A percentile compares a stretch with the other conserved stretches of the same genome.
Conservation (phyloP, 169 alveolate species). For the Eimeria acervulina region DNA sequence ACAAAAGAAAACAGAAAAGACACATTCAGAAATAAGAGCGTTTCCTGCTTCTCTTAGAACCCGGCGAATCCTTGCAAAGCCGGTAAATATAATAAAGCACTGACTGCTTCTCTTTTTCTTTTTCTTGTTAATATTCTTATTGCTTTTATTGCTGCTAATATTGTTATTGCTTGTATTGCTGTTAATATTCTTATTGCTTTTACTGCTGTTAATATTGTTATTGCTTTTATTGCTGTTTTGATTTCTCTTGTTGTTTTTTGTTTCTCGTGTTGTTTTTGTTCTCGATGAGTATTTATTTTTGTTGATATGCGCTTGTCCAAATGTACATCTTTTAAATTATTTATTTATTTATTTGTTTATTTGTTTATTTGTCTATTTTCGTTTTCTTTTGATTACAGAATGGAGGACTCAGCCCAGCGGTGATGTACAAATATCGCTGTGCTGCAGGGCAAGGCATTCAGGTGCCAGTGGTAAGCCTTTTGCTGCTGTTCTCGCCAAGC, state of each 20-base stretch:
- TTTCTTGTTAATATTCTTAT: too few species aligned
- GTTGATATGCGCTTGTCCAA: too few species aligned
- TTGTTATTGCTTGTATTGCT: too few species aligned
- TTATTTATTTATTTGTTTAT: neutral
- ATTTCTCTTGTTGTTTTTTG: too few species aligned
- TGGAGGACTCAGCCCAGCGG: neutral
- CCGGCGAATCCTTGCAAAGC: neutral
- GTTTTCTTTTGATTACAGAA: neutral
- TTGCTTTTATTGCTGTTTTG: too few species aligned
- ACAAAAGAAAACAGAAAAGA: neutral
- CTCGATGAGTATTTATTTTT: too few species aligned
- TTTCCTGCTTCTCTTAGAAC: neutral
- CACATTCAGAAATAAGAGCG: neutral
- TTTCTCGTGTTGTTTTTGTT: too few species aligned
- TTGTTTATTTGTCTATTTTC: neutral
- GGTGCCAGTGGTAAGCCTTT: constrained; percentile 41
- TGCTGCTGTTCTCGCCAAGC: neutral
- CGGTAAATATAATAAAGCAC: neutral
- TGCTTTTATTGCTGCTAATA: too few species aligned
- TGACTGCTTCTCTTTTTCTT: too few species aligned
- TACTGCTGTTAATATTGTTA: too few species aligned
- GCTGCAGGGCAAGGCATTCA: constrained; percentile 70
- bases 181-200: too few species aligned
- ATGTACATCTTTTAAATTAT: neutral
- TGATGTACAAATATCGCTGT: constrained; percentile 50